Percentiles rank a stretch among this genome's conserved stretches.
Conservation (phyloP, 2,329 filamentous ascomycete species). For the Monilinia laxa region DNA sequence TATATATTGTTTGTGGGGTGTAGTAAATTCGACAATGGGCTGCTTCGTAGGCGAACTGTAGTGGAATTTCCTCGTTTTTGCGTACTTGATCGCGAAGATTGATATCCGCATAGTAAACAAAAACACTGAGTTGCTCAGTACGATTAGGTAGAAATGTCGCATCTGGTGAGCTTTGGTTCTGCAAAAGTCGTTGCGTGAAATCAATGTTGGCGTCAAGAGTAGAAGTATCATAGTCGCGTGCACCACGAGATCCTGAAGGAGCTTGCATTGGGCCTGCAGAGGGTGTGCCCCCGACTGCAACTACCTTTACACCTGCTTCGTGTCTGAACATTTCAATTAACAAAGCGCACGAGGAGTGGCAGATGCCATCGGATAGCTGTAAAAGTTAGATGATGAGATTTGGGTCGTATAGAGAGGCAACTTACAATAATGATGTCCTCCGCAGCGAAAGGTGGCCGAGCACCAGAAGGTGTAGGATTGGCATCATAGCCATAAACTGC, state of each 20-base stretch:
- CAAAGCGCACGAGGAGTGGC: conserved; percentile 57
- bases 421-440: conserved; percentile 44
- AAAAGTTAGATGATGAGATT: conserved; percentile 38
- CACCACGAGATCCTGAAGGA: conserved; percentile 52
- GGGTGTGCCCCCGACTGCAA: conserved; percentile 52
- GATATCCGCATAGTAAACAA: conserved; percentile 40
- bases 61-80: conserved; percentile 42
- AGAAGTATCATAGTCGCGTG: conserved; percentile 40
- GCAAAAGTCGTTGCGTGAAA: conserved; percentile 32
- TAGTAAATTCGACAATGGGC: conserved; percentile 61
- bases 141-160: conserved; percentile 34
- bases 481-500: conserved; percentile 38
- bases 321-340: conserved; percentile 55
- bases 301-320: conserved; percentile 53
- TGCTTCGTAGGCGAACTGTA: conserved; percentile 61
- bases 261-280: conserved; percentile 52
- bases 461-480: conserved; percentile 29
- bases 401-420: background rate
- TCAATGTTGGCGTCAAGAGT: conserved; percentile 31
- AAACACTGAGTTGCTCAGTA: conserved; percentile 24
- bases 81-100: conserved; percentile 46
- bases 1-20: conserved; percentile 51
- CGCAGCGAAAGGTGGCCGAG: conserved; percentile 41
- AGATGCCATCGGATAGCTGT: conserved; percentile 56
- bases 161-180: conserved; percentile 23